Conservation (phyloP, 371 early-diverging fungal species). For the Rhizomucor miehei region DNA sequence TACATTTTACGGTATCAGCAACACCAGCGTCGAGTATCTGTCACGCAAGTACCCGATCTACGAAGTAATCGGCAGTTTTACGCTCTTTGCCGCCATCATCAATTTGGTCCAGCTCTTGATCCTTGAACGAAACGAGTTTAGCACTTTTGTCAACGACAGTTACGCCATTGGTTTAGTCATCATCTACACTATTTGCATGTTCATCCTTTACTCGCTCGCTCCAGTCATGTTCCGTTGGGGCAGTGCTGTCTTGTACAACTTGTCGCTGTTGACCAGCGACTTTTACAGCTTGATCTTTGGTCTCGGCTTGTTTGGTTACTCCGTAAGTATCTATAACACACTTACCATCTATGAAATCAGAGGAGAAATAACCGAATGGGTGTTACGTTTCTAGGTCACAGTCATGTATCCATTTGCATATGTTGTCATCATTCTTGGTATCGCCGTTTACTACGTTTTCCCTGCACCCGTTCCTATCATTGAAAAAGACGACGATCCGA, state of each 20-base stretch:
- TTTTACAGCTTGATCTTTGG: conserved; percentile 75
- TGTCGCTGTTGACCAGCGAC: conserved; percentile 75
- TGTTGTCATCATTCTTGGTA: conserved; percentile 57
- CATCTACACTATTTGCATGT: conserved; percentile 63
- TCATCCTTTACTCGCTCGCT: conserved; percentile 63
- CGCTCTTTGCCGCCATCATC: conserved; percentile 68
- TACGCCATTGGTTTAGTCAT: conserved; percentile 52
- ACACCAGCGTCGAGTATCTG: conserved; percentile 66
- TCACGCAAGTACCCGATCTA: conserved; percentile 65
- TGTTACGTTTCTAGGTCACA: conserved; percentile 32
- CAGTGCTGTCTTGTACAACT: conserved; percentile 75
- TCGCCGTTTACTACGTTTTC: conserved; percentile 60
- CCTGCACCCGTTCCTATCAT: conserved; percentile 44
- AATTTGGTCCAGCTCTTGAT: conserved; percentile 66
- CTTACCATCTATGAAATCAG: neutral
- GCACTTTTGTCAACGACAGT: conserved; percentile 24
- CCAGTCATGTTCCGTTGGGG: conserved; percentile 67
- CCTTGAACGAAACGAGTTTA: conserved; percentile 55
- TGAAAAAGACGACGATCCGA: conserved; percentile 18
- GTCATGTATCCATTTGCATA: conserved; percentile 66
- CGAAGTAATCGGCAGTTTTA: conserved; percentile 71
- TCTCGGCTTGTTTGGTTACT: conserved; percentile 58
- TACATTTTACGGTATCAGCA: conserved; percentile 70
- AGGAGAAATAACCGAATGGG: neutral
- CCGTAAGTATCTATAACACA: conserved; percentile 24